Conservation (phyloP, 1,139 yeast species). For the Hemisphaericaspora subhashii region DNA sequence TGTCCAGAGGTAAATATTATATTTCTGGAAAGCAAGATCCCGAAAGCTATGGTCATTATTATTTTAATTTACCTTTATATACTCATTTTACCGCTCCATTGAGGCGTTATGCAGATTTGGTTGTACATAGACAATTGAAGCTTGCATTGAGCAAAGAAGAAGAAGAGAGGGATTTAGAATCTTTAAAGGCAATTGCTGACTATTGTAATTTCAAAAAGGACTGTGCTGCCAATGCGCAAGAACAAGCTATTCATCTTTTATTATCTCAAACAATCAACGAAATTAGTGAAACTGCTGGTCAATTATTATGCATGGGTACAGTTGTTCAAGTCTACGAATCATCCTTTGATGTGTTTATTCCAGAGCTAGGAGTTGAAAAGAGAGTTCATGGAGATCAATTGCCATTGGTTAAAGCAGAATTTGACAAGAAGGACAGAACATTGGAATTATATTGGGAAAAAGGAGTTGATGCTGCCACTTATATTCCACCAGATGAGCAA, state of each 20-base stretch:
- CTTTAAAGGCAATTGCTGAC: conserved; percentile 80
- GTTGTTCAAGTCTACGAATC: conserved; percentile 94
- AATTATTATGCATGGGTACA: conserved; percentile 79
- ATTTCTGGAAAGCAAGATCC: conserved; percentile 88
- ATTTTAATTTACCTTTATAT: conserved; percentile 78
- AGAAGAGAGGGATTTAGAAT: conserved; percentile 53
- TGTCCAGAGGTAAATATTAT: conserved; percentile 83
- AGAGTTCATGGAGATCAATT: conserved; percentile 97
- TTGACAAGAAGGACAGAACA: conserved; percentile 64
- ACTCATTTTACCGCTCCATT: conserved; percentile 94
- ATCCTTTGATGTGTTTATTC: conserved; percentile 90
- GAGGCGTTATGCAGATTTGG: conserved; percentile 86
- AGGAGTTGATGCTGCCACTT: conserved; percentile 89
- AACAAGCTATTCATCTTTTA: conserved; percentile 86
- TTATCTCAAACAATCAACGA: conserved; percentile 83
- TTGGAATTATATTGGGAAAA: conserved; percentile 91
- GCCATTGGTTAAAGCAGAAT: conserved; percentile 90
- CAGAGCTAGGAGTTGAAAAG: conserved; percentile 95
- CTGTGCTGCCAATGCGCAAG: conserved; percentile 91
- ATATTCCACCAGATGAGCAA: conserved; percentile 84
- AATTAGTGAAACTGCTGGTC: conserved; percentile 75
- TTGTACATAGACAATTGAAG: conserved; percentile 90
- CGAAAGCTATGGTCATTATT: conserved; percentile 75
- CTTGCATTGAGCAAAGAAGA: conserved; percentile 46
- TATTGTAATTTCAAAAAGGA: conserved; percentile 95